Conservation (phyloP, 2,329 filamentous ascomycete genomes). For the Alternaria ethzedia region DNA sequence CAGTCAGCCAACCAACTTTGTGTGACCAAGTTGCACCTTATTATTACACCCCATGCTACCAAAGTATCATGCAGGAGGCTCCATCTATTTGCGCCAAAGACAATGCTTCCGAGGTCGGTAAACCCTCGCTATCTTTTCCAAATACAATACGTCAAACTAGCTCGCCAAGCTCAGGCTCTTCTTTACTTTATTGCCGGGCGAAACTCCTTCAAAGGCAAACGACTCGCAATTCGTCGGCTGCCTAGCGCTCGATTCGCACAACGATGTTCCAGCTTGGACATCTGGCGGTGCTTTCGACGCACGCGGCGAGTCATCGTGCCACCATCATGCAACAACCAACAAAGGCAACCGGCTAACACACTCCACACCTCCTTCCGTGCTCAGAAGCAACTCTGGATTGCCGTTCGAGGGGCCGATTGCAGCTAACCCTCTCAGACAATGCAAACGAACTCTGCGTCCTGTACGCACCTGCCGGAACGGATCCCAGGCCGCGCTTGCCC, state of each 20-base stretch:
- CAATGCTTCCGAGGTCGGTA: constrained; percentile 11
- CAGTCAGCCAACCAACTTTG: constrained; percentile 18
- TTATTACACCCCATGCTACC: constrained; percentile 21
- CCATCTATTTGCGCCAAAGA: constrained; percentile 23
- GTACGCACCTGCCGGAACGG: constrained; percentile 14
- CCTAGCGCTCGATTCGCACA: constrained; percentile 25
- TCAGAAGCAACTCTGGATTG: constrained; percentile 9
- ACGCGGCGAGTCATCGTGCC: constrained; percentile 19
- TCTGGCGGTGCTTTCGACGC: constrained; percentile 18
- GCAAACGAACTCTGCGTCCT: constrained; percentile 13
- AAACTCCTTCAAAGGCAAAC: constrained; percentile 29
- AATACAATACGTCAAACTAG: constrained; percentile 21
- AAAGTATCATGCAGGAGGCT: constrained; percentile 22
- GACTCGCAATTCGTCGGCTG: constrained; percentile 21
- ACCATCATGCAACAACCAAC: constrained; percentile 30
- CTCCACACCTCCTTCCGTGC: constrained; percentile 9
- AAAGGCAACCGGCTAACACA: constrained; percentile 17
- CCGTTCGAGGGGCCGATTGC: constrained; percentile 18
- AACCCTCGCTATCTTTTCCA: constrained; percentile 6
- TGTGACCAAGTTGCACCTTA: constrained; percentile 20
- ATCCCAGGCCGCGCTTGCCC: constrained; percentile 3
- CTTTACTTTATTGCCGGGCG: constrained; percentile 25
- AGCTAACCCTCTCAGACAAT: constrained; percentile 18
- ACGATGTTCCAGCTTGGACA: constrained; percentile 21
- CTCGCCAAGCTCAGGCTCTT: constrained; percentile 23